These are phyloP conservation scores for Vickermania ingenoplastis DNA, from an alignment of 208 protist genomes.

Conservation along the genomic window DNA sequence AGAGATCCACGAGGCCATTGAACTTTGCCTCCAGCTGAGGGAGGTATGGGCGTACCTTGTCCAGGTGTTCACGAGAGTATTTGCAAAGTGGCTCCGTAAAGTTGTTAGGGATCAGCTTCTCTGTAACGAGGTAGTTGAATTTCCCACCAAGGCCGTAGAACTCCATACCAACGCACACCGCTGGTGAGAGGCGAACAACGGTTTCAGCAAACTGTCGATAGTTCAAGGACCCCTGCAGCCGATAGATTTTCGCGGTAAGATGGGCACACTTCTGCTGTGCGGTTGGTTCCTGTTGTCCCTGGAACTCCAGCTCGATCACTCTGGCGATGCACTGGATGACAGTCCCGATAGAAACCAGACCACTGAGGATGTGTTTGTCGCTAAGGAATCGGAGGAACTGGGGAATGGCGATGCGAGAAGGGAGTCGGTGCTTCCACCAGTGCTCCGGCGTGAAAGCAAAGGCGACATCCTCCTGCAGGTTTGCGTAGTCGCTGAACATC, in stretches of 20 bases:
- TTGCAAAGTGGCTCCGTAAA: conserved; percentile 31
- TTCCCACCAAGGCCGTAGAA: conserved; percentile 21
- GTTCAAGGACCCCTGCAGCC: conserved; percentile 38
- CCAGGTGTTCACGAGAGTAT: conserved; percentile 17
- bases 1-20: conserved; percentile 6
- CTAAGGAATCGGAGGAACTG: conserved; percentile 66
- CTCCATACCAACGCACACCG: conserved; percentile 30
- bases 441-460: conserved; percentile 43
- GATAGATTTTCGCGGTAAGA: conserved; percentile 11
- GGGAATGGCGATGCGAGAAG: conserved; percentile 39
- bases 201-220: conserved; percentile 80
- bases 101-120: conserved; percentile 8
- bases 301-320: conserved; percentile 22
- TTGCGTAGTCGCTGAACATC: conserved; percentile 46
- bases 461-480: conserved; percentile 20
- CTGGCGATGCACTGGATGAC: conserved; percentile 37
- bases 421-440: conserved; percentile 73
- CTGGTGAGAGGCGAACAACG: conserved; percentile 49
- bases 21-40: conserved; percentile 11
- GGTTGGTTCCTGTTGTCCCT: conserved; percentile 4
- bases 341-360: conserved; percentile 28
- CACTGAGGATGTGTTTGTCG: conserved; percentile 41
- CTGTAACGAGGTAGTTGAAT: conserved; percentile 43
- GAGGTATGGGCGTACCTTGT: conserved; percentile 15
- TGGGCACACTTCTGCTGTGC: conserved; percentile 6